Conservation (phyloP, 495 filamentous ascomycete species). For the Coniosporium apollinis region DNA sequence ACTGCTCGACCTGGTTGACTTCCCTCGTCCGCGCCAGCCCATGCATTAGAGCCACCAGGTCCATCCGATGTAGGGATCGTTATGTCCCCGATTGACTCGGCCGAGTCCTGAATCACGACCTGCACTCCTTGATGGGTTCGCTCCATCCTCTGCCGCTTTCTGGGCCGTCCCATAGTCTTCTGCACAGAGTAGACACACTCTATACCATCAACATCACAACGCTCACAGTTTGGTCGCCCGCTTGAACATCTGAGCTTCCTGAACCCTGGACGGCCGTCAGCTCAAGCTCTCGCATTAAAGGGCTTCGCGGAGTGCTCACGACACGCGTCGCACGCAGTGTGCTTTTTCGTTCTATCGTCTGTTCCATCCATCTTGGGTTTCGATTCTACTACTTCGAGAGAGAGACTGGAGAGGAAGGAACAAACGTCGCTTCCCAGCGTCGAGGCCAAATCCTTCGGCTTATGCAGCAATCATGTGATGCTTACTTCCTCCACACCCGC, state of each 20-base stretch:
- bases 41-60: not conserved
- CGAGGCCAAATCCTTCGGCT: no score
- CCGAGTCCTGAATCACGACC: not conserved
- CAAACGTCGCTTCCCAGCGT: no score
- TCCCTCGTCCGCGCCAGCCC: not conserved
- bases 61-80: not conserved
- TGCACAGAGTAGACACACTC: constrained; percentile 22
- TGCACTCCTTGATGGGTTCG: not conserved
- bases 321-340: constrained; percentile 21
- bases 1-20: not conserved
- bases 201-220: constrained; percentile 18
- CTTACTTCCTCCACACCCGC: no score
- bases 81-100: no score
- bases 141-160: constrained; percentile 12
- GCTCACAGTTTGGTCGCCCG: constrained; percentile 11
- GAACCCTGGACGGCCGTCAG: constrained; percentile 9
- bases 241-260: constrained; percentile 24
- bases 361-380: no score
- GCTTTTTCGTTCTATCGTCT: constrained; percentile 13
- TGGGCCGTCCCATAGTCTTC: constrained; percentile 22
- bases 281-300: not conserved
- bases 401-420: no score
- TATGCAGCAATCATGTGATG: no score
- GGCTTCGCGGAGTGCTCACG: constrained; percentile 13
- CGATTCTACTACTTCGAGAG: no score